Percentiles rank a stretch among this genome's conserved stretches.
These are phyloP conservation scores for Fallopia convolvulus DNA, from an alignment of 148 eudicot species.

Conservation along the genomic window DNA sequence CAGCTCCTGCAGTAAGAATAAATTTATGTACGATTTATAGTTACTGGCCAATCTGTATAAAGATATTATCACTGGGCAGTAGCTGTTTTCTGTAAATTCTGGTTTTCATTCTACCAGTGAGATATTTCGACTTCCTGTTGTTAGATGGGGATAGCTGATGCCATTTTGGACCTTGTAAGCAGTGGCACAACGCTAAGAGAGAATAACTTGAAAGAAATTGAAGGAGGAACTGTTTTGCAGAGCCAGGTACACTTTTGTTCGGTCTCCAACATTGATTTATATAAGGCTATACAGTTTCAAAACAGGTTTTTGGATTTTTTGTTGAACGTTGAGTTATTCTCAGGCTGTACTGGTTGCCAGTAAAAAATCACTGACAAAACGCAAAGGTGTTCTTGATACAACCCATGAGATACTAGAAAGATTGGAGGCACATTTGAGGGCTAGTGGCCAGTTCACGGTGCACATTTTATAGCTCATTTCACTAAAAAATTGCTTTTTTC, in stretches of 20 bases:
- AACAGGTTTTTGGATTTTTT: not conserved
- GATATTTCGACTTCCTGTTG: not conserved
- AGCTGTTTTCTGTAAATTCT: not conserved
- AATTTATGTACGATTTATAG: not conserved
- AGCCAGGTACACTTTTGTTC: slow-evolving; percentile 50
- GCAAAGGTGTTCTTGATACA: slow-evolving; percentile 63
- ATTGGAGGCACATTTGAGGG: slow-evolving; percentile 90
- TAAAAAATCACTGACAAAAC: slow-evolving; percentile 52
- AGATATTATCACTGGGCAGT: not conserved
- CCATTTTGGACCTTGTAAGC: slow-evolving; percentile 94
- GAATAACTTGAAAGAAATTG: slow-evolving; percentile 90
- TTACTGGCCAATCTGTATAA: not conserved
- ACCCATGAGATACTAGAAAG: slow-evolving; percentile 92
- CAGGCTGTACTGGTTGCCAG: slow-evolving; percentile 97
- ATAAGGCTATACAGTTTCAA: not conserved
- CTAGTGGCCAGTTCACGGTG: slow-evolving; percentile 72
- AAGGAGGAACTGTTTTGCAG: slow-evolving; percentile 71
- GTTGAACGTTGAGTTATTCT: slow-evolving; percentile 15
- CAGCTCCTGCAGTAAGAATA: slow-evolving; percentile 92
- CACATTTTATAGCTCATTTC: not conserved
- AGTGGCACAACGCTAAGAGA: slow-evolving; percentile 88
- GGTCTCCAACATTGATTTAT: not conserved
- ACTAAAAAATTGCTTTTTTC: not conserved
- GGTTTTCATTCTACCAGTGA: not conserved
- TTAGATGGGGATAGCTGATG: slow-evolving; percentile 98